Percentiles rank a stretch among this genome's conserved stretches.
Evolutionary conservation across 1,284 basidiomycete species (phyloP).

Genomic region (Marasmius oreades): DNA sequence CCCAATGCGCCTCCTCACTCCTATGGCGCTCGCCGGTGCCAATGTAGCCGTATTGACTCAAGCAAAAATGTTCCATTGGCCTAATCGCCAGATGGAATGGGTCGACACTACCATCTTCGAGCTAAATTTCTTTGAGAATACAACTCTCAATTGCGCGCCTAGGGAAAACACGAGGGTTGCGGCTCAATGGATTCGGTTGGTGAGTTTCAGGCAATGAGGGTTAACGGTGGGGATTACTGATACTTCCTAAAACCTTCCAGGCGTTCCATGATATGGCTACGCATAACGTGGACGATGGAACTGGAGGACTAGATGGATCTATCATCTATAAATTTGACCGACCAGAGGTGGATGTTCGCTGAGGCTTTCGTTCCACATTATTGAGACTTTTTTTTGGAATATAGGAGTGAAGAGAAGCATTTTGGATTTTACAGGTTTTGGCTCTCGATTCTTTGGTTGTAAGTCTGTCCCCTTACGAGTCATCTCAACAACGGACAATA

Average conservation of each 20-base stretch:
- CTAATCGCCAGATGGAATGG: background rate
- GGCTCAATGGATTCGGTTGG: constrained; percentile 1
- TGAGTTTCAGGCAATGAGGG: background rate
- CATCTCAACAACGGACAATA: too few species aligned
- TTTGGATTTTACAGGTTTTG: constrained; percentile 20
- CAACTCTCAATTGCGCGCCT: background rate
- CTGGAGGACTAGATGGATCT: constrained; percentile 27
- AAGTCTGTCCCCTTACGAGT: too few species aligned
- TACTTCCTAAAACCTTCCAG: constrained; percentile 9
- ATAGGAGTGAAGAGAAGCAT: constrained; percentile 22
- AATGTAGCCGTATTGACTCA: background rate
- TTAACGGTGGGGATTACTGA: background rate
- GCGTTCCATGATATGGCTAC: constrained; percentile 29
- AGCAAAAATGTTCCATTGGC: background rate
- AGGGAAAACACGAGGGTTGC: background rate
- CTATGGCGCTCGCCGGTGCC: background rate
- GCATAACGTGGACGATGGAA: constrained; percentile 21
- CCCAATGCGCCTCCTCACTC: background rate
- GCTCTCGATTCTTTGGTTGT: constrained; percentile 4
- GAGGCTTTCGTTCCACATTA: background rate
- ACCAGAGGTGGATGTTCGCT: constrained; percentile 19
- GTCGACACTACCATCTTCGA: background rate
- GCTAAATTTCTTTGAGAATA: background rate
- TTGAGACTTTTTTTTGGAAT: constrained; percentile 19
- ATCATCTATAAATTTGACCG: constrained; percentile 26